Evolutionary conservation across 768 basidiomycete genomes (phyloP).

Genomic region (Pilatotrama ljubarskyi): DNA sequence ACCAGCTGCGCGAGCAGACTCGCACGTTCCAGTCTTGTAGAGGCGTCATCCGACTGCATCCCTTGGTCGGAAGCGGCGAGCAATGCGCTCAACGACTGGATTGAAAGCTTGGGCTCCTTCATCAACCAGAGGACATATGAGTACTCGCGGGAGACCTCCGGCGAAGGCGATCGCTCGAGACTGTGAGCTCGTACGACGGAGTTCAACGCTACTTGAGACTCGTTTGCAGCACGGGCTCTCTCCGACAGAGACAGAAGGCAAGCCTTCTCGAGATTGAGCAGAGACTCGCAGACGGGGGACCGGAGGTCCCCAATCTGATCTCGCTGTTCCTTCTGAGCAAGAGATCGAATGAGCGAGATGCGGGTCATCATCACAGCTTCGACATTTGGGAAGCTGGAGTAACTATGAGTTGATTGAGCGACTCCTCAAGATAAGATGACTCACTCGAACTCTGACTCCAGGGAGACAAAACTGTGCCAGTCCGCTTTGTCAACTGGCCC

Average conservation of each 20-base stretch:
- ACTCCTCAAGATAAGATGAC: constrained; percentile 25
- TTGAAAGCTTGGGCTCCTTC: constrained; percentile 81
- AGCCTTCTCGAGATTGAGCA: constrained; percentile 62
- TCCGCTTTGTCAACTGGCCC: constrained; percentile 36
- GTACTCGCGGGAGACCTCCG: constrained; percentile 75
- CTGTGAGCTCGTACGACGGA: constrained; percentile 75
- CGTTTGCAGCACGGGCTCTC: constrained; percentile 66
- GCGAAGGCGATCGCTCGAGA: constrained; percentile 47
- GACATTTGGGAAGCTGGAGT: constrained; percentile 64
- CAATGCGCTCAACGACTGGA: constrained; percentile 62
- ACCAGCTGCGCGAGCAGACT: constrained; percentile 68
- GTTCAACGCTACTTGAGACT: constrained; percentile 84
- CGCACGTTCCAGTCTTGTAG: constrained; percentile 33
- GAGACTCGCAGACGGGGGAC: constrained; percentile 49
- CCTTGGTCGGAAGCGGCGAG: constrained; percentile 24
- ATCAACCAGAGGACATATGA: constrained; percentile 89
- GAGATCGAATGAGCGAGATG: constrained; percentile 75
- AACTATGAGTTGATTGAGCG: not conserved
- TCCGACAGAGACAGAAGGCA: constrained; percentile 72
- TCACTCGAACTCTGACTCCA: constrained; percentile 67
- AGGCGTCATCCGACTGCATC: not conserved
- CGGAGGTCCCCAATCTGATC: constrained; percentile 73
- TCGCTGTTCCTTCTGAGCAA: constrained; percentile 66
- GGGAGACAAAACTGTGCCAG: constrained; percentile 46
- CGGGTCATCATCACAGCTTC: constrained; percentile 83